Conservation (phyloP, 441 rosid species). For the Arabidopsis lyrata region DNA sequence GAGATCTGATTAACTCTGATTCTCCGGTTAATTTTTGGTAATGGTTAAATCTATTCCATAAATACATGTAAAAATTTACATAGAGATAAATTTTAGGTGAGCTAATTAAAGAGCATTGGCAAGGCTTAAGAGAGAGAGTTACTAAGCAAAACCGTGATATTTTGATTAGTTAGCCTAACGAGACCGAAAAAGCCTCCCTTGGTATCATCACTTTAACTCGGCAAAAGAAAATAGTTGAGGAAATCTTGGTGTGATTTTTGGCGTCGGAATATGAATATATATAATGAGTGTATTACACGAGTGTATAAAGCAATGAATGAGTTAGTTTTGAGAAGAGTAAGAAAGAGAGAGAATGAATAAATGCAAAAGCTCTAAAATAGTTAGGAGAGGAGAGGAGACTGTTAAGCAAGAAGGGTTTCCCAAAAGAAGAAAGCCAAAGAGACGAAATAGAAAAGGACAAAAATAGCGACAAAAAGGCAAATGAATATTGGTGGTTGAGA, state of each 20-base stretch:
- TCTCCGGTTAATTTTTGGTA: background rate
- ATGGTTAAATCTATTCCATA: background rate
- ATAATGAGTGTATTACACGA: constrained; percentile 1
- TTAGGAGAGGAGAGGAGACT: constrained; percentile 34
- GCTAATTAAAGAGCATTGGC: background rate
- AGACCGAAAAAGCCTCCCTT: constrained; percentile 15
- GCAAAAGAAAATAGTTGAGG: constrained; percentile 15
- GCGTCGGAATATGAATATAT: background rate
- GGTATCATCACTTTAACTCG: constrained; percentile 30
- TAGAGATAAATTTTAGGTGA: background rate
- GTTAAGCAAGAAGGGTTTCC: constrained; percentile 44
- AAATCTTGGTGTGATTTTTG: constrained; percentile 23
- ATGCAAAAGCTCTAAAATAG: constrained; percentile 44
- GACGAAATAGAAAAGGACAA: constrained; percentile 42
- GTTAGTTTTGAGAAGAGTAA: constrained; percentile 27
- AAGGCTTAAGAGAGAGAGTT: background rate
- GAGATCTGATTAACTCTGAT: too few relatives aligned
- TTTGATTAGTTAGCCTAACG: constrained; percentile 1
- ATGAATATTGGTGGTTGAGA: constrained; percentile 43
- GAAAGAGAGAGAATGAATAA: constrained; percentile 30
- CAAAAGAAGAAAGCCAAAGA: constrained; percentile 41
- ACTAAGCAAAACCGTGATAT: constrained; percentile 1
- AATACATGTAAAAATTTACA: background rate
- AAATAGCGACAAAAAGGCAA: constrained; percentile 41
- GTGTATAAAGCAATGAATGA: constrained; percentile 19